These are phyloP conservation scores for Suillus bovinus DNA, from an alignment of 768 basidiomycete genomes.

Conservation along the genomic window DNA sequence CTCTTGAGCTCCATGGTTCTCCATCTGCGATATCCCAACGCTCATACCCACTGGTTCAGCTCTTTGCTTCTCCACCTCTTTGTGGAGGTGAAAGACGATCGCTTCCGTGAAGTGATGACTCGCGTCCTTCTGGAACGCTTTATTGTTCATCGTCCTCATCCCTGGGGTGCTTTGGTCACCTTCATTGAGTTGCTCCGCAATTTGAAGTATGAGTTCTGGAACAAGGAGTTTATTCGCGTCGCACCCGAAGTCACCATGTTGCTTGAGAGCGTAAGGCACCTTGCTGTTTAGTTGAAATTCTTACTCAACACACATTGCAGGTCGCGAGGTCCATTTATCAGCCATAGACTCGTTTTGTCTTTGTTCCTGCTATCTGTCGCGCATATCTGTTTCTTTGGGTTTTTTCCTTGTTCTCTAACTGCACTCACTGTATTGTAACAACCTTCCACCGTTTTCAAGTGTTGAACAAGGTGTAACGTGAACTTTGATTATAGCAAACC, in stretches of 20 bases:
- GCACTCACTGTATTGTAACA: slow-evolving; percentile 88
- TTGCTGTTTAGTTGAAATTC: slow-evolving; percentile 8
- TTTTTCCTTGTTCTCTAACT: slow-evolving; percentile 40
- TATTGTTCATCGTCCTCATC: slow-evolving; percentile 92
- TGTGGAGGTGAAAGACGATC: slow-evolving; percentile 71
- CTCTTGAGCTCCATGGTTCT: slow-evolving; percentile 90
- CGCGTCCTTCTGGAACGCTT: slow-evolving; percentile 92
- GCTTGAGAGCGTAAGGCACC: slow-evolving; percentile 71
- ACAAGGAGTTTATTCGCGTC: slow-evolving; percentile 80
- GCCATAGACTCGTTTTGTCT: slow-evolving; percentile 64
- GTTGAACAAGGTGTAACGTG: slow-evolving; percentile 57
- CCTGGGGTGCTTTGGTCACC: slow-evolving; percentile 92
- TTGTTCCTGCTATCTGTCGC: slow-evolving; percentile 78
- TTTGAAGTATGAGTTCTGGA: slow-evolving; percentile 89
- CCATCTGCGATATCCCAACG: slow-evolving; percentile 96
- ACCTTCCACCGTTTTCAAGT: slow-evolving; percentile 49
- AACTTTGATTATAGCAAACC: slow-evolving; percentile 41
- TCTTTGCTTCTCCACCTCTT: slow-evolving; percentile 88
- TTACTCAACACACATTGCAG: slow-evolving; percentile 37
- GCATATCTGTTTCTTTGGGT: slow-evolving; percentile 72
- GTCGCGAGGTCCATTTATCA: slow-evolving; percentile 79
- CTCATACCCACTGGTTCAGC: slow-evolving; percentile 98
- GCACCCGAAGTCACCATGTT: slow-evolving; percentile 85
- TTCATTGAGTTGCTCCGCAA: slow-evolving; percentile 94
- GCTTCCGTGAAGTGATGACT: slow-evolving; percentile 80